These are phyloP conservation scores for Umbelopsis sp. DNA, from an alignment of 192 early-diverging fungal genomes.

Conservation along the genomic window DNA sequence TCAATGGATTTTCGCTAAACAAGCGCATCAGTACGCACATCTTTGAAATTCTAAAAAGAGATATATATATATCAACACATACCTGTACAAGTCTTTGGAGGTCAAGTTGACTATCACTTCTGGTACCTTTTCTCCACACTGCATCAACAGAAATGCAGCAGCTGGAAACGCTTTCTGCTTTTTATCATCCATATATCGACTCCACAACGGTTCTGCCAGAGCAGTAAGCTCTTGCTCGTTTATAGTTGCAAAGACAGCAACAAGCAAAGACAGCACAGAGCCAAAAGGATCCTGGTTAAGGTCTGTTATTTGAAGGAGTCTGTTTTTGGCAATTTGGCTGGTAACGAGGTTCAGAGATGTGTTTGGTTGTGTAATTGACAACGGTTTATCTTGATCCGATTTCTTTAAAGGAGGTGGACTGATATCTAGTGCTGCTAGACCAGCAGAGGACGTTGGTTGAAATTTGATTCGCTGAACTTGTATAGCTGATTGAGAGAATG, in stretches of 20 bases:
- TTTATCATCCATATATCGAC: slow-evolving; percentile 50
- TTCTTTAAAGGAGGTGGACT: slow-evolving; percentile 1
- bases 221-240: slow-evolving; percentile 38
- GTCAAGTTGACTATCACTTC: slow-evolving; percentile 41
- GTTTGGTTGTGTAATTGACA: background rate
- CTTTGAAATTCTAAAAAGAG: background rate
- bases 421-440: background rate
- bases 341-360: background rate
- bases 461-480: background rate
- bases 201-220: slow-evolving; percentile 47
- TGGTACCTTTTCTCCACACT: slow-evolving; percentile 56
- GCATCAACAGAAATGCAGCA: slow-evolving; percentile 56
- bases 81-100: slow-evolving; percentile 51
- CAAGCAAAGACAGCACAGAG: slow-evolving; percentile 48
- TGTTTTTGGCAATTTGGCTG: slow-evolving; percentile 25
- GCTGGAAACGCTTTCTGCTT: slow-evolving; percentile 41
- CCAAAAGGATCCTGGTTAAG: slow-evolving; percentile 46
- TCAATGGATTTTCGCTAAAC: slow-evolving; percentile 38
- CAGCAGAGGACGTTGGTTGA: background rate
- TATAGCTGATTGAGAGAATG: background rate
- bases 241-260: slow-evolving; percentile 53
- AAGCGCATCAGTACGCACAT: background rate
- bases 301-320: slow-evolving; percentile 33
- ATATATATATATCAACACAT: background rate
- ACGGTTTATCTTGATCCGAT: background rate